Conservation (phyloP, 2,329 filamentous ascomycete species). For the Trichoderma gracile region DNA sequence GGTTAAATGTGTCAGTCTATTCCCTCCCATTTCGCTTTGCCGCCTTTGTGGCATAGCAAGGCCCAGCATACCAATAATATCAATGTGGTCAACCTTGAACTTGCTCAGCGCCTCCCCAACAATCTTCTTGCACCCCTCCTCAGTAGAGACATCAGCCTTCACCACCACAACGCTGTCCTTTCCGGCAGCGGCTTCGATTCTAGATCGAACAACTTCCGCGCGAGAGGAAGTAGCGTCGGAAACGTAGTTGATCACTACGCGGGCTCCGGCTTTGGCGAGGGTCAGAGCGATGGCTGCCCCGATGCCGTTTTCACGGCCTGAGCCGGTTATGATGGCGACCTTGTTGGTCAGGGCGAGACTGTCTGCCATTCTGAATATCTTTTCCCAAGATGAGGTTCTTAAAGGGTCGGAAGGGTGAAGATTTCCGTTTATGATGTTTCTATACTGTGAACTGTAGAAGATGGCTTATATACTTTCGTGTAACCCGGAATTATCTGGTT, state of each 20-base stretch:
- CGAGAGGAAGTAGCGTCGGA: conserved; percentile 36
- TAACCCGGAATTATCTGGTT: not conserved
- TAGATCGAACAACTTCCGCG: conserved; percentile 29
- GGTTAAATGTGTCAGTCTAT: not conserved
- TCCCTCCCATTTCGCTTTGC: not conserved
- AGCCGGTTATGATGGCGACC: conserved; percentile 45
- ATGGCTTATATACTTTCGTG: not conserved
- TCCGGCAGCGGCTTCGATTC: not conserved
- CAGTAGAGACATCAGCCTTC: not conserved
- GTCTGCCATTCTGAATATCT: conserved; percentile 1
- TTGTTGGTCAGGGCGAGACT: conserved; percentile 41
- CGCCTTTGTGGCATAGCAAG: too few species aligned
- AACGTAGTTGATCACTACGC: conserved; percentile 42
- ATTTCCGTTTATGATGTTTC: too few species aligned
- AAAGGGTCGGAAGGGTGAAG: not conserved
- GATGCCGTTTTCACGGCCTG: conserved; percentile 43
- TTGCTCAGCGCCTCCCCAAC: not conserved
- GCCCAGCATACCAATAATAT: not conserved
- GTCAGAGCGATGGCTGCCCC: conserved; percentile 43
- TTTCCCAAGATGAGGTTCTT: too few species aligned
- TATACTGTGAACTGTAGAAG: not conserved
- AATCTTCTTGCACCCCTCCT: conserved; percentile 7
- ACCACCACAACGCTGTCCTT: conserved; percentile 1
- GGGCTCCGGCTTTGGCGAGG: conserved; percentile 42
- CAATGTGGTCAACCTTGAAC: conserved; percentile 1